Evolutionary conservation across 1,284 basidiomycete genomes (phyloP).

Genomic region (Phellopilus nigrolimitatus): DNA sequence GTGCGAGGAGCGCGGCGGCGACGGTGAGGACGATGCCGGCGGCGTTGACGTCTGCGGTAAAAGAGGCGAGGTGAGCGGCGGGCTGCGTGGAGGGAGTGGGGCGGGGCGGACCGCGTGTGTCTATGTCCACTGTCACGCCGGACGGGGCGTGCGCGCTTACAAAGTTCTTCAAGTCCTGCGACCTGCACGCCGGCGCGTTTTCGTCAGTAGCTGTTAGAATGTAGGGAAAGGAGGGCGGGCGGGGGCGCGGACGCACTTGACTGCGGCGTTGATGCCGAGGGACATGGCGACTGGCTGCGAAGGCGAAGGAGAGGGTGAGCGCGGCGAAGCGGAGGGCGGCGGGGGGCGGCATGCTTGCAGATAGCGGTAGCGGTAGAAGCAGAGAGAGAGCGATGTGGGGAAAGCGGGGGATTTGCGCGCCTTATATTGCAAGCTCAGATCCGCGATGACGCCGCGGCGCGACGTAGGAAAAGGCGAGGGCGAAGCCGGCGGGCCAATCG

Average conservation of each 20-base stretch:
- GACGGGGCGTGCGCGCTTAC: conserved; percentile 26
- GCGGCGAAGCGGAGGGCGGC: conserved; percentile 12
- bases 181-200: conserved; percentile 25
- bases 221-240: neutral
- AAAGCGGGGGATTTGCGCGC: too few relatives aligned
- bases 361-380: neutral
- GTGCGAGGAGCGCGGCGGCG: conserved; percentile 37
- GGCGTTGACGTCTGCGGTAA: conserved; percentile 38
- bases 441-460: too few relatives aligned
- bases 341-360: neutral
- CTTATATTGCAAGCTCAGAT: too few relatives aligned
- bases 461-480: too few relatives aligned
- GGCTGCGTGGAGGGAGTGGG: neutral
- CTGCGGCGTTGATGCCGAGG: conserved; percentile 37
- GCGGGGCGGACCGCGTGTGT: conserved; percentile 27
- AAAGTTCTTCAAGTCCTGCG: conserved; percentile 28
- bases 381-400: neutral
- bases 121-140: conserved; percentile 30
- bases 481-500: too few relatives aligned
- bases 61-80: neutral
- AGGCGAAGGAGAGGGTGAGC: conserved; percentile 35
- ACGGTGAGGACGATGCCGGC: conserved; percentile 44
- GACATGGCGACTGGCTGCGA: conserved; percentile 33
- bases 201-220: neutral
- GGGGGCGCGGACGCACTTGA: conserved; percentile 31